phyloP scores from a whole-genome alignment of 306 rosid species.

The Malus sieversii region DNA sequence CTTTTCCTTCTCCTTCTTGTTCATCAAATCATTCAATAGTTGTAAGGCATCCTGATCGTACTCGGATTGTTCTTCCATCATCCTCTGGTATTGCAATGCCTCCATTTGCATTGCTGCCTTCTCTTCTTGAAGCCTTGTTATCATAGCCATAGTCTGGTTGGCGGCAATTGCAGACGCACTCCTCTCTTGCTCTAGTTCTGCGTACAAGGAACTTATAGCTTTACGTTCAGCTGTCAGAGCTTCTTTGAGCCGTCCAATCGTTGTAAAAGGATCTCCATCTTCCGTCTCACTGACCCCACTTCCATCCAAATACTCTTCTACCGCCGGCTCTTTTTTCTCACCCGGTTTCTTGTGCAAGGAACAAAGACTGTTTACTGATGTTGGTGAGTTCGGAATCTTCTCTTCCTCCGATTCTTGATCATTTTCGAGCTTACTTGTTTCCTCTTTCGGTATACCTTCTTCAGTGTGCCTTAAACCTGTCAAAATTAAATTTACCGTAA shows the following conservation, averaged over 20 bases:
- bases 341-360: constrained; percentile 29
- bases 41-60: constrained; percentile 86
- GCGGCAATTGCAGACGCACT: constrained; percentile 82
- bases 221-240: constrained; percentile 40
- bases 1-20: constrained; percentile 71
- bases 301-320: constrained; percentile 47
- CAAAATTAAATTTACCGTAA: constrained; percentile 10
- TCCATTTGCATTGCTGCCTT: constrained; percentile 88
- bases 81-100: constrained; percentile 77
- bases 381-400: constrained; percentile 51
- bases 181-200: constrained; percentile 83
- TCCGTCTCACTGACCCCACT: constrained; percentile 43
- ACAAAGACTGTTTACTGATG: constrained; percentile 31
- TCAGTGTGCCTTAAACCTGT: constrained; percentile 4
- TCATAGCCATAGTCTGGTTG: constrained; percentile 89
- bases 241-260: constrained; percentile 42
- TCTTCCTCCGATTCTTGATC: constrained; percentile 47
- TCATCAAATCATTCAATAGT: constrained; percentile 66
- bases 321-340: constrained; percentile 45
- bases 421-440: constrained; percentile 18
- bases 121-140: constrained; percentile 85
- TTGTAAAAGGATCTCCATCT: constrained; percentile 34
- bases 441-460: constrained; percentile 12
- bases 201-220: constrained; percentile 48
- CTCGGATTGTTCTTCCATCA: constrained; percentile 93